Conservation (phyloP, 371 early-diverging fungal species). For the Capniomyces stellatus region DNA sequence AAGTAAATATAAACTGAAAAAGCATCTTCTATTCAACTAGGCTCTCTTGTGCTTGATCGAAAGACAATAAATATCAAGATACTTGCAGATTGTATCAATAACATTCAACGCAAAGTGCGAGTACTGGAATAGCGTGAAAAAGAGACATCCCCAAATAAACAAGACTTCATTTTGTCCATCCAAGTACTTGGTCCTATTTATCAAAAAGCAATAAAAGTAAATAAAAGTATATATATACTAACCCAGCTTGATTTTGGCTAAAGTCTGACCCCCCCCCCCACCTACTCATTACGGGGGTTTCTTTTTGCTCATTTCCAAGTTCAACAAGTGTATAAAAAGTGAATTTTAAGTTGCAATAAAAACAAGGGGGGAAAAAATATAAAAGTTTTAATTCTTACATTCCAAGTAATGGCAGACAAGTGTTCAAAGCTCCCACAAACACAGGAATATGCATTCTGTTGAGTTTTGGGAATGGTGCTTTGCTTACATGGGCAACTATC, state of each 20-base stretch:
- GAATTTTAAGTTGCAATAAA: no score
- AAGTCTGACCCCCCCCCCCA: not conserved
- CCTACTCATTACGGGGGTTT: not conserved
- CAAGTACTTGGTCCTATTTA: not conserved
- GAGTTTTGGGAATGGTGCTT: conserved; percentile 53
- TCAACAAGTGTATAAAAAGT: no score
- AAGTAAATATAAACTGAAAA: no score
- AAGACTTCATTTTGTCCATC: conserved; percentile 23
- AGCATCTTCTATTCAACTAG: no score
- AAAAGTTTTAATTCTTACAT: no score
- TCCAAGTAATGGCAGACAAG: conserved; percentile 29
- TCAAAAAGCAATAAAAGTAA: no score
- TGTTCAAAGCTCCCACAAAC: conserved; percentile 44
- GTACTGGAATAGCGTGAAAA: conserved; percentile 37
- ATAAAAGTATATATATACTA: no score
- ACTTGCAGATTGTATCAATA: conserved; percentile 61
- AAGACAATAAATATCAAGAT: conserved; percentile 68
- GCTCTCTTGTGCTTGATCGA: conserved; percentile 66
- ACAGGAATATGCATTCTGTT: conserved; percentile 41
- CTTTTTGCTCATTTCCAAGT: not conserved
- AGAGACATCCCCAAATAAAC: conserved; percentile 33
- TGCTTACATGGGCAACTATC: conserved; percentile 72
- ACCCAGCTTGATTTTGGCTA: not conserved
- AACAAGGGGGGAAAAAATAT: no score
- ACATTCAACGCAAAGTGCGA: conserved; percentile 47